A percentile compares a stretch with the other conserved stretches of the same genome.
These are phyloP conservation scores for Lachancea fermentati DNA, from an alignment of 805 yeast species.

Conservation along the genomic window DNA sequence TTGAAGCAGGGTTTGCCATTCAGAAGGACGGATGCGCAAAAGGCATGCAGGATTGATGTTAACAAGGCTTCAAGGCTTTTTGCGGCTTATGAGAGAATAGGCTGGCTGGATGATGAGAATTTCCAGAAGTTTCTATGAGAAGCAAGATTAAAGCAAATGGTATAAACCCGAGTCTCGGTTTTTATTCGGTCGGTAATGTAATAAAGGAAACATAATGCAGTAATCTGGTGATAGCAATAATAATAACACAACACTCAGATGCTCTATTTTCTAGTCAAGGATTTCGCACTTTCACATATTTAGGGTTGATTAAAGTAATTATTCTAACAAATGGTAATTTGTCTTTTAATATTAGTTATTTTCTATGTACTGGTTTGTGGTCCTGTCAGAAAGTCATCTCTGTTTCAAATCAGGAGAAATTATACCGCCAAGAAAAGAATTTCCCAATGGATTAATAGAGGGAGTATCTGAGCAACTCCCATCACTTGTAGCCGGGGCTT, in stretches of 20 bases:
- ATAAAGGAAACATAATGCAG: background rate
- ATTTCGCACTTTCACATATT: background rate
- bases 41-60: conserved; percentile 95
- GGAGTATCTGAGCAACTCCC: too few relatives aligned
- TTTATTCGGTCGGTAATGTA: background rate
- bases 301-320: background rate
- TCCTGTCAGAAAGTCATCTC: too few relatives aligned
- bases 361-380: background rate
- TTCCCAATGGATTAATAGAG: too few relatives aligned
- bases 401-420: too few relatives aligned
- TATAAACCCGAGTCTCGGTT: background rate
- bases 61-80: conserved; percentile 89
- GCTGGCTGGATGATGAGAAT: conserved; percentile 80
- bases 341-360: background rate
- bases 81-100: conserved; percentile 86
- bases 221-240: background rate
- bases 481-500: too few relatives aligned
- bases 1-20: conserved; percentile 66
- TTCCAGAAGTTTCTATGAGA: conserved; percentile 45
- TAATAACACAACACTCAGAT: too few relatives aligned
- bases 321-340: background rate
- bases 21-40: conserved; percentile 96
- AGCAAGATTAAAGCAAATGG: background rate
- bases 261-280: too few relatives aligned
- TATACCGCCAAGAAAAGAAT: too few relatives aligned